Percentiles rank a stretch among this genome's conserved stretches.
These are phyloP conservation scores for Cladosporium oxysporum DNA, from an alignment of 2,329 filamentous ascomycete genomes.

Conservation along the genomic window DNA sequence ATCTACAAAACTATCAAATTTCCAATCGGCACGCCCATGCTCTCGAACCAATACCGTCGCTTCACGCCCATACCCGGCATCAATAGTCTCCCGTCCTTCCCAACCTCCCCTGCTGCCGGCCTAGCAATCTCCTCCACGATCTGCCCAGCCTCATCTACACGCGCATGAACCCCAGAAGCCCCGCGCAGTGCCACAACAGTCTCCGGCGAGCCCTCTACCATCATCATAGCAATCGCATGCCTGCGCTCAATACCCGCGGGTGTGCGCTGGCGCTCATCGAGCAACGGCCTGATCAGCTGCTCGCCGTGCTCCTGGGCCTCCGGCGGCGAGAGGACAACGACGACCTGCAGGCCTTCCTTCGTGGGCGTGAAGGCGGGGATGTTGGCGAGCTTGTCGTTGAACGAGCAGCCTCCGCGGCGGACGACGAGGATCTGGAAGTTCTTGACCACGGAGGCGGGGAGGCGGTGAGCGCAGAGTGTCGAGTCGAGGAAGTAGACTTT, in stretches of 20 bases:
- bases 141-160: slow-evolving; percentile 25
- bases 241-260: slow-evolving; percentile 68
- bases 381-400: slow-evolving; percentile 77
- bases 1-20: slow-evolving; percentile 67
- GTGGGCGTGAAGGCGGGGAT: slow-evolving; percentile 72
- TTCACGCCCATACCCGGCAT: slow-evolving; percentile 71
- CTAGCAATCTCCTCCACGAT: slow-evolving; percentile 19
- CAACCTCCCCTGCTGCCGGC: not conserved
- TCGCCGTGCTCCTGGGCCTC: slow-evolving; percentile 41
- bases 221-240: slow-evolving; percentile 77
- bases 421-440: slow-evolving; percentile 77
- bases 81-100: slow-evolving; percentile 53
- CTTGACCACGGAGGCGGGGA: slow-evolving; percentile 55
- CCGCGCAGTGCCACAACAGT: slow-evolving; percentile 64
- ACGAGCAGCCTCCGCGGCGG: slow-evolving; percentile 79
- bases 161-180: slow-evolving; percentile 47
- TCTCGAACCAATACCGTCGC: slow-evolving; percentile 77
- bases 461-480: slow-evolving; percentile 61
- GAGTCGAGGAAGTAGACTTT: slow-evolving; percentile 67
- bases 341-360: slow-evolving; percentile 68
- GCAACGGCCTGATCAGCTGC: slow-evolving; percentile 63
- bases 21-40: slow-evolving; percentile 73
- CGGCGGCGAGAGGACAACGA: slow-evolving; percentile 72
- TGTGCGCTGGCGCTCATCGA: slow-evolving; percentile 74
- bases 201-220: slow-evolving; percentile 72